Evolutionary conservation across 2,329 filamentous ascomycete genomes (phyloP), one percentile per base, ranked within the genome.

Genomic region (Sporothrix euskadiensis): DNA sequence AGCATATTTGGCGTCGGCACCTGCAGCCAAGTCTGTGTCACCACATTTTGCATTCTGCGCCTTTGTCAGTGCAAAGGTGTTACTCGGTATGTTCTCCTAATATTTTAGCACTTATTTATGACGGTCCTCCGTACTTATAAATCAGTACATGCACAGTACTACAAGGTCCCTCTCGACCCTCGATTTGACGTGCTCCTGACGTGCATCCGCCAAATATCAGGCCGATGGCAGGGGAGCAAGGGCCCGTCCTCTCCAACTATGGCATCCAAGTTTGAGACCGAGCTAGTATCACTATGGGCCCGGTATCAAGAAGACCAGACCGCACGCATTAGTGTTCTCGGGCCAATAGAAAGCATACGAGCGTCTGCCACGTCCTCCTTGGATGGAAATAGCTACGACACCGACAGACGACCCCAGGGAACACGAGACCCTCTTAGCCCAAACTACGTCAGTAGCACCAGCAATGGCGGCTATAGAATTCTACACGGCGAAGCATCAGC

Each of bases 41-140:
- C 59, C 59, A 26, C 59, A 65, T 16, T 65, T 65, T 41, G 59
- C 59, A 7, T 65, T 65, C 22, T 65, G 59, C 16, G 59, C 59
- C 19, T 65, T 65, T 65, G 59, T 65, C 16, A 65, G 59, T 41
- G 59, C 59, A 41, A 65, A 65, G 19, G 32, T 44, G 59, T 32
- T 65, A 16, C 59, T 65, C 10, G 59, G 59, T 63, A 63, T 9
- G 59, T 39, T 49, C 44, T 49, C 16, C 44, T 49, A 10, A 49
- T 35, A 35, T 2, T 35, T 8, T 2, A 35, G 16, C 44, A 49
- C 10, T 49, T 6, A 10, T 19, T n/a, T 19, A n/a, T 35, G 2
- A 35, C 3, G 4, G 35, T 5, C 35, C 30, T 41, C 16, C 0
- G 7, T 63, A 41, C 30, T 63, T 5, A 63, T 35, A 63, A 12